A percentile compares a stretch with the other conserved stretches of the same genome.
Evolutionary conservation across 345 rosid genomes (phyloP).

Genomic region (Eucalyptus sp.): DNA sequence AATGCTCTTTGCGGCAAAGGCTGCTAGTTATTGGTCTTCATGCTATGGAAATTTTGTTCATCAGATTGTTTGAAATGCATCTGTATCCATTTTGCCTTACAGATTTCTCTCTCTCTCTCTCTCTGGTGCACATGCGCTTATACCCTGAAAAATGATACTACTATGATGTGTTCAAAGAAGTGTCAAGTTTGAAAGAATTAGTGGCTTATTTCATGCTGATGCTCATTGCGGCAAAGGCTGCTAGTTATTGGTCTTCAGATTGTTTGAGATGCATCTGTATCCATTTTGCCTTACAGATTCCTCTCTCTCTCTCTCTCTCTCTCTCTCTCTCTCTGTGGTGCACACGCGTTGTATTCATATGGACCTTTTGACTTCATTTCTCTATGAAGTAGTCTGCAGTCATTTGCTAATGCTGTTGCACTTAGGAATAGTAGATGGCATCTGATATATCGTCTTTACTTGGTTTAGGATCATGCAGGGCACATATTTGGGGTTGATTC

Average conservation of each 20-base stretch:
- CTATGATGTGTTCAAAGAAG: not conserved
- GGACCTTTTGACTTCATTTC: not conserved
- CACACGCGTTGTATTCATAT: not conserved
- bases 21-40: not conserved
- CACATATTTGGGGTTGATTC: slow-evolving; percentile 92
- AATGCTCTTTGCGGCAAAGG: not conserved
- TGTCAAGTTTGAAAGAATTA: not conserved
- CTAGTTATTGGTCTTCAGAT: not conserved
- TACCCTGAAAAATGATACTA: not conserved
- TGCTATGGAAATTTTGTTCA: not conserved
- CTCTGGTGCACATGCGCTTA: not conserved
- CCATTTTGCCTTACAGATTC: not conserved
- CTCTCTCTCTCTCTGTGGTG: not conserved
- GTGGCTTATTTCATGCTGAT: not conserved
- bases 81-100: not conserved
- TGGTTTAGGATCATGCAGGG: slow-evolving; percentile 85
- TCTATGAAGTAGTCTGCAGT: not conserved
- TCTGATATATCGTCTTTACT: not conserved
- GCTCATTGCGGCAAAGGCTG: not conserved
- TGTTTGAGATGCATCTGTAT: not conserved
- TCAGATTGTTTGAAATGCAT: not conserved
- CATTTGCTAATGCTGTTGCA: not conserved
- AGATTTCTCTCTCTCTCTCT: not conserved
- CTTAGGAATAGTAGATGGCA: not conserved
- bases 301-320: not conserved